A percentile compares a stretch with the other conserved stretches of the same genome.
phyloP scores from a whole-genome alignment of 1,284 basidiomycete species.

The Paramarasmius palmivorus region DNA sequence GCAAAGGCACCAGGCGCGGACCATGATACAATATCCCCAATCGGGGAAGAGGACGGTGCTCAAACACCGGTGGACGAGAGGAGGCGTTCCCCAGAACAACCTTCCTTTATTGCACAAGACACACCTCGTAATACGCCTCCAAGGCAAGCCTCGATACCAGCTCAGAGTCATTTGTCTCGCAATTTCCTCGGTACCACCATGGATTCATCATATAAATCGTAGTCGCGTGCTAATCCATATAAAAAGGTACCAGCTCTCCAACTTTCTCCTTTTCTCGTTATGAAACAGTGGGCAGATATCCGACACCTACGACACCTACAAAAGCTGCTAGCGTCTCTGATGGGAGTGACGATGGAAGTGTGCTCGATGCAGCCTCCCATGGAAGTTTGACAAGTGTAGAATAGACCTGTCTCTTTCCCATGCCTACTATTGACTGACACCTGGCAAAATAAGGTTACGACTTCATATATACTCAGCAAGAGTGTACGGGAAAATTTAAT shows the following conservation, averaged over 20 bases:
- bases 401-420: too few relatives aligned
- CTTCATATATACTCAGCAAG: too few relatives aligned
- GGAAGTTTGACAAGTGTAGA: slow-evolving; percentile 64
- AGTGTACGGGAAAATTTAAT: too few relatives aligned
- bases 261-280: slow-evolving; percentile 6
- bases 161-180: neutral
- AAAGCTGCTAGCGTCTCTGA: slow-evolving; percentile 26
- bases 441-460: too few relatives aligned
- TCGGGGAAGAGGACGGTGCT: slow-evolving; percentile 17
- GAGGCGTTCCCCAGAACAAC: neutral
- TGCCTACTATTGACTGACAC: too few relatives aligned
- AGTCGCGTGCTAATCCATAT: slow-evolving; percentile 11
- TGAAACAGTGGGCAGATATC: neutral
- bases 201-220: slow-evolving; percentile 3
- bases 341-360: slow-evolving; percentile 27
- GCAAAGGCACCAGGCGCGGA: slow-evolving; percentile 20
- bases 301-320: slow-evolving; percentile 12
- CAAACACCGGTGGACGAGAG: neutral
- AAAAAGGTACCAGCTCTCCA: neutral
- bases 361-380: slow-evolving; percentile 44
- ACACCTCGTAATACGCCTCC: neutral
- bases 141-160: neutral
- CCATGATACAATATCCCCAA: slow-evolving; percentile 16
- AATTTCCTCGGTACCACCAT: neutral
- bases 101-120: neutral